Conservation (phyloP, 1,139 yeast genomes). For the Lodderomyces theae region DNA sequence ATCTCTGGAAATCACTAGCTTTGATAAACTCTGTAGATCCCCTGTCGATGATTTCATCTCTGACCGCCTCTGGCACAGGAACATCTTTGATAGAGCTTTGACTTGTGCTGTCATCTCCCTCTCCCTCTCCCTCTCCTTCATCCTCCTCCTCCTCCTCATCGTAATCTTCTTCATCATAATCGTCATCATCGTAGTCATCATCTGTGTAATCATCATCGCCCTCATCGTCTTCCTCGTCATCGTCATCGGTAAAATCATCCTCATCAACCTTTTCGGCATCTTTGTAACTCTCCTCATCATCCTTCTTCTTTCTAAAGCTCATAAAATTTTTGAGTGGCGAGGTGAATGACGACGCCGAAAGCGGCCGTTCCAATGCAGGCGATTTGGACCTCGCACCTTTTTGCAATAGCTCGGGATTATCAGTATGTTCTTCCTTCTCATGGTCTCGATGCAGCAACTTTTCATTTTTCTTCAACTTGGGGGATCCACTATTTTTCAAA, state of each 20-base stretch:
- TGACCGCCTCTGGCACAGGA: slow-evolving; percentile 3
- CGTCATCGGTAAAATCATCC: slow-evolving; percentile 19
- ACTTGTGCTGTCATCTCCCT: slow-evolving; percentile 14
- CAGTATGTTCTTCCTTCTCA: slow-evolving; percentile 24
- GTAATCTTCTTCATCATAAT: slow-evolving; percentile 27
- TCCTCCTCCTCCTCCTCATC: slow-evolving; percentile 26
- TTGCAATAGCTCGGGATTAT: slow-evolving; percentile 18
- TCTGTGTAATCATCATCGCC: slow-evolving; percentile 30
- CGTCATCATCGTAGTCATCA: slow-evolving; percentile 30
- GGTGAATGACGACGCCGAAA: slow-evolving; percentile 36
- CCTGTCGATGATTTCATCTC: slow-evolving; percentile 8
- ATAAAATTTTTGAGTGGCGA: slow-evolving; percentile 46
- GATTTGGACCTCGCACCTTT: slow-evolving; percentile 9
- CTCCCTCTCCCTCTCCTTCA: slow-evolving; percentile 26
- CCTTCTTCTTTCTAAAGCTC: slow-evolving; percentile 30
- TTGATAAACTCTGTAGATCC: slow-evolving; percentile 15
- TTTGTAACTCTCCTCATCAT: slow-evolving; percentile 18
- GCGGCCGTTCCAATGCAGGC: slow-evolving; percentile 28
- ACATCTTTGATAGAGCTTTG: slow-evolving; percentile 6
- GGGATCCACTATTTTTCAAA: slow-evolving; percentile 18
- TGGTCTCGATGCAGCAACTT: slow-evolving; percentile 9
- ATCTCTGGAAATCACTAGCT: slow-evolving; percentile 17
- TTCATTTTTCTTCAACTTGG: slow-evolving; percentile 18
- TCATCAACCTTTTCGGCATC: slow-evolving; percentile 17
- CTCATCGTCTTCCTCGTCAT: slow-evolving; percentile 21